phyloP scores from a whole-genome alignment of 495 filamentous ascomycete genomes.

The Tuber aestivum region DNA sequence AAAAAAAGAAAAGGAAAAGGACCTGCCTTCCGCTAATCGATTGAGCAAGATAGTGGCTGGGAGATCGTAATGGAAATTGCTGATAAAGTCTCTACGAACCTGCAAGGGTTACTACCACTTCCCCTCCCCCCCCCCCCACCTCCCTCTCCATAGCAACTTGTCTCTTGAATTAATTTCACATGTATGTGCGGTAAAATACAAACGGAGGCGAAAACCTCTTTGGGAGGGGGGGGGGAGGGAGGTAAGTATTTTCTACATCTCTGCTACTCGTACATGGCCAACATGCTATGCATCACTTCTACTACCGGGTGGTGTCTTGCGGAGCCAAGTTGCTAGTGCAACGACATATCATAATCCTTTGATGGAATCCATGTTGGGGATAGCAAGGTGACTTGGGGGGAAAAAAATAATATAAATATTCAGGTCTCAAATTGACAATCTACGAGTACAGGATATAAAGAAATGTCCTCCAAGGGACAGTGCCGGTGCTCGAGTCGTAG shows the following conservation, averaged over 20 bases:
- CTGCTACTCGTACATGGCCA: neutral
- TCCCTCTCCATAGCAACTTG: neutral
- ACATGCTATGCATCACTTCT: neutral
- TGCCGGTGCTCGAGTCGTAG: too few species aligned
- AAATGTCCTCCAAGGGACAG: neutral
- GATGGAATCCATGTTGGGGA: neutral
- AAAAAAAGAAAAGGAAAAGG: conserved; percentile 13
- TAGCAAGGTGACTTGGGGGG: neutral
- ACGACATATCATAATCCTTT: neutral
- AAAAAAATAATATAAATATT: neutral
- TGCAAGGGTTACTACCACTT: conserved; percentile 30
- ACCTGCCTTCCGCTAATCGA: conserved; percentile 13
- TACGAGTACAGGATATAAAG: too few species aligned
- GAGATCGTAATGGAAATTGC: conserved; percentile 32
- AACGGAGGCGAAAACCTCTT: conserved; percentile 1
- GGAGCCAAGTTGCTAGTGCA: neutral
- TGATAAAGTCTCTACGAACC: conserved; percentile 27
- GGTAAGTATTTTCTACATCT: neutral
- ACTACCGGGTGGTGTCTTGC: neutral
- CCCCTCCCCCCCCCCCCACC: neutral
- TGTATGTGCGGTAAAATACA: neutral
- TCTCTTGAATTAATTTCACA: neutral
- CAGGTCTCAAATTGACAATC: conserved; percentile 1
- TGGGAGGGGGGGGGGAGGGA: neutral
- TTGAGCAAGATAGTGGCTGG: conserved; percentile 32